Percentiles rank a stretch among this genome's conserved stretches.
phyloP scores from a whole-genome alignment of 371 early-diverging fungal genomes.

The Blakeslea trispora region DNA sequence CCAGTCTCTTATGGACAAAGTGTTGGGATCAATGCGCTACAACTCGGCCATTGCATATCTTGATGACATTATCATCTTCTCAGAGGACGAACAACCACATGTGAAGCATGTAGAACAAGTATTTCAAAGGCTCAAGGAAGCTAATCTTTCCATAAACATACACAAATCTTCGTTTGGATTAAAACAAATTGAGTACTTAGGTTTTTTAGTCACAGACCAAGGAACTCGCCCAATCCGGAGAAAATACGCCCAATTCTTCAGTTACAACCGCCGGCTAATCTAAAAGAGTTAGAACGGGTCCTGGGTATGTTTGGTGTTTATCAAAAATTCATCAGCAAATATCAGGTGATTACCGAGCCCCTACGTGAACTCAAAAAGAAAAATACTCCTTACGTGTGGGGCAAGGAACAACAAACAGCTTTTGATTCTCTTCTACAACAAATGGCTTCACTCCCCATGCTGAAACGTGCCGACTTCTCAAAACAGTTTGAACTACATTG shows the following conservation, averaged over 20 bases:
- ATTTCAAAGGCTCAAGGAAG: neutral
- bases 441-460: neutral
- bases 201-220: neutral
- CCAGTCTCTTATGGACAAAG: conserved; percentile 14
- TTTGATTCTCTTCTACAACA: neutral
- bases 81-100: neutral
- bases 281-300: neutral
- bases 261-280: neutral
- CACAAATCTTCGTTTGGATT: neutral
- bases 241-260: neutral
- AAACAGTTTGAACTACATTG: neutral
- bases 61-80: conserved; percentile 12
- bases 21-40: conserved; percentile 1
- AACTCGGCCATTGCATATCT: conserved; percentile 8
- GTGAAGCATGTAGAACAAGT: conserved; percentile 6
- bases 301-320: neutral
- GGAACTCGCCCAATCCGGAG: neutral
- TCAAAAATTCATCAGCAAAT: neutral
- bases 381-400: neutral
- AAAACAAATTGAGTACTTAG: neutral
- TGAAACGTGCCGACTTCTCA: neutral
- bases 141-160: neutral
- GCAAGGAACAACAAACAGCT: neutral
- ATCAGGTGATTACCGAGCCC: neutral
- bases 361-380: neutral